phyloP scores from a whole-genome alignment of 164 flowering plant species.

The Paratinospora sagittata region DNA sequence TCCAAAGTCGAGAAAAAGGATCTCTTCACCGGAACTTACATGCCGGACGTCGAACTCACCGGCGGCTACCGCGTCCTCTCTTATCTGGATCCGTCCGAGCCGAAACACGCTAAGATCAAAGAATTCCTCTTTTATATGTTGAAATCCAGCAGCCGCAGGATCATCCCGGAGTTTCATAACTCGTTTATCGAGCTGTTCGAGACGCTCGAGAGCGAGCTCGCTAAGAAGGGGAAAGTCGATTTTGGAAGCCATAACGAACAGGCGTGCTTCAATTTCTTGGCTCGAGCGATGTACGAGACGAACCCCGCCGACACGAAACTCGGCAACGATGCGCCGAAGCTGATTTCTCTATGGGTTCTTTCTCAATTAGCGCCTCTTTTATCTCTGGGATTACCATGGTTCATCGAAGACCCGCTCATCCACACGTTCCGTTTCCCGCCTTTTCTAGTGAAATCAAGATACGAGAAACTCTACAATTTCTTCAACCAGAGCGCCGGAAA shows the following conservation, averaged over 20 bases:
- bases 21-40: too few relatives aligned
- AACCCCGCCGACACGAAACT: slow-evolving; percentile 19
- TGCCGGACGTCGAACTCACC: slow-evolving; percentile 15
- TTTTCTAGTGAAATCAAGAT: slow-evolving; percentile 10
- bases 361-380: slow-evolving; percentile 19
- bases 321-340: slow-evolving; percentile 11
- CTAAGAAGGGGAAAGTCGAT: slow-evolving; percentile 9
- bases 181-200: slow-evolving; percentile 13
- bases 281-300: slow-evolving; percentile 7
- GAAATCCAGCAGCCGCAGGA: slow-evolving; percentile 3
- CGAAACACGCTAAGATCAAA: slow-evolving; percentile 16
- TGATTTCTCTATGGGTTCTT: slow-evolving; percentile 16
- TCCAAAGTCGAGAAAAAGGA: too few relatives aligned
- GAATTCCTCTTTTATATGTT: slow-evolving; percentile 14
- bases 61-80: slow-evolving; percentile 16
- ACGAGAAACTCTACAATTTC: slow-evolving; percentile 21
- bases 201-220: slow-evolving; percentile 13
- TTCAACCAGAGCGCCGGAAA: slow-evolving; percentile 12
- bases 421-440: slow-evolving; percentile 22
- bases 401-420: slow-evolving; percentile 19
- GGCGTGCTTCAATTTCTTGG: slow-evolving; percentile 16
- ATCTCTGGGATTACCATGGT: slow-evolving; percentile 17
- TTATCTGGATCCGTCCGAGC: slow-evolving; percentile 20
- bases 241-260: slow-evolving; percentile 7
- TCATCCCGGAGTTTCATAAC: slow-evolving; percentile 16